phyloP scores from a whole-genome alignment of 768 basidiomycete genomes.

The Tricholoma saponaceum region DNA sequence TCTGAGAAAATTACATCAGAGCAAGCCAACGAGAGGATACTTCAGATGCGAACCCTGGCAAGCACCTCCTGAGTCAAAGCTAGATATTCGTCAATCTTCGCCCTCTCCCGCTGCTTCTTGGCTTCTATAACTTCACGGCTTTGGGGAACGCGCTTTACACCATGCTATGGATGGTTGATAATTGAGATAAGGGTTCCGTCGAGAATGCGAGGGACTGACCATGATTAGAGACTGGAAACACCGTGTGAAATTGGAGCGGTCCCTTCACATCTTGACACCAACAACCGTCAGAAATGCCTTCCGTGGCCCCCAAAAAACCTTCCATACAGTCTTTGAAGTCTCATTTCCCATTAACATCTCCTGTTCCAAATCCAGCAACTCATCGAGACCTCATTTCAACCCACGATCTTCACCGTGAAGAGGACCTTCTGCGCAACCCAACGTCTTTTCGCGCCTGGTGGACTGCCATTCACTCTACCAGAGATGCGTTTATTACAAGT shows the following conservation, averaged over 20 bases:
- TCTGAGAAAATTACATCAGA: slow-evolving; percentile 41
- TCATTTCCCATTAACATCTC: slow-evolving; percentile 81
- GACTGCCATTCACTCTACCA: slow-evolving; percentile 73
- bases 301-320: slow-evolving; percentile 43
- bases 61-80: slow-evolving; percentile 61
- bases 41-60: slow-evolving; percentile 45
- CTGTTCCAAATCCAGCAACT: slow-evolving; percentile 76
- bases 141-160: slow-evolving; percentile 60
- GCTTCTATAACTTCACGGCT: slow-evolving; percentile 60
- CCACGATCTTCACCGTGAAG: slow-evolving; percentile 83
- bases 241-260: slow-evolving; percentile 11
- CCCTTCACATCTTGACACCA: background rate
- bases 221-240: background rate
- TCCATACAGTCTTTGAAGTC: slow-evolving; percentile 46
- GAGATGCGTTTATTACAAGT: slow-evolving; percentile 56
- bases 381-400: slow-evolving; percentile 71
- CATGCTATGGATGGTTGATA: slow-evolving; percentile 45
- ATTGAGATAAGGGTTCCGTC: slow-evolving; percentile 3
- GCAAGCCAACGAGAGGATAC: slow-evolving; percentile 4
- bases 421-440: slow-evolving; percentile 90
- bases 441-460: slow-evolving; percentile 93
- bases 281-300: slow-evolving; percentile 42
- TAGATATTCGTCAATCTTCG: slow-evolving; percentile 75
- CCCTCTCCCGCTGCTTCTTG: slow-evolving; percentile 63
- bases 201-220: slow-evolving; percentile 3